Evolutionary conservation across 2,329 filamentous ascomycete genomes (phyloP), one percentile per base, ranked within the genome.

Genomic region (Aspergillus jensenii): DNA sequence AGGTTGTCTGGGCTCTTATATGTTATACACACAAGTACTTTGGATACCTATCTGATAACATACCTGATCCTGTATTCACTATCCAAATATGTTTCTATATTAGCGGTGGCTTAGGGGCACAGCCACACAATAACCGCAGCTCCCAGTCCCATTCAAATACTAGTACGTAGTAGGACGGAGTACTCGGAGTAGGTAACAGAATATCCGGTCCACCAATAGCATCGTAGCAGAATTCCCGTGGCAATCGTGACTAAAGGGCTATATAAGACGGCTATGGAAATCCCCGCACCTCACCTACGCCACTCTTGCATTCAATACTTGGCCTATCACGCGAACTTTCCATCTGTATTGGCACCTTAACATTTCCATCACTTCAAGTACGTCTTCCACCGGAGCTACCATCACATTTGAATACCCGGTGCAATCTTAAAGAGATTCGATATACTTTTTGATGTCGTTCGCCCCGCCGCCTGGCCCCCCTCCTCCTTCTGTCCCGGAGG

Each of bases 401-500:
- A 12, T 8, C 11, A 33, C 19, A 21, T 21, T 33, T 33, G 31
- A 33, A 33, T 12, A 33, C 6, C 5, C 15, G 14, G 15, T 37
- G 6, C 35, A 37, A 37, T 4, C 35, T 37, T 37, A n/a, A 37
- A 37, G 35, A n/a, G 35, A 37, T 37, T n/a, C 15, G 35, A 37
- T 37, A 37, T 37, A 37, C 14, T 37, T 37, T 52, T 31, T 43
- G 17, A 75, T 74, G 72, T 74, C 74, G 47, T 79, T 70, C 60
- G 70, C 73, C 46, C 75, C 77, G 56, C 78, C 78, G 49, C 62
- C 75, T 3, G 77, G 77, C 17, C 84, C 84, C 44, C 85, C 85
- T 27, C 84, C 85, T 14, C 84, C 83, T 14, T 77, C 77, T 55
- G 79, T 87, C 4, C 91, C 90, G 2, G 88, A 90, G 68, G 92